phyloP scores from a whole-genome alignment of 495 filamentous ascomycete genomes.

The Tuber magnatum region DNA sequence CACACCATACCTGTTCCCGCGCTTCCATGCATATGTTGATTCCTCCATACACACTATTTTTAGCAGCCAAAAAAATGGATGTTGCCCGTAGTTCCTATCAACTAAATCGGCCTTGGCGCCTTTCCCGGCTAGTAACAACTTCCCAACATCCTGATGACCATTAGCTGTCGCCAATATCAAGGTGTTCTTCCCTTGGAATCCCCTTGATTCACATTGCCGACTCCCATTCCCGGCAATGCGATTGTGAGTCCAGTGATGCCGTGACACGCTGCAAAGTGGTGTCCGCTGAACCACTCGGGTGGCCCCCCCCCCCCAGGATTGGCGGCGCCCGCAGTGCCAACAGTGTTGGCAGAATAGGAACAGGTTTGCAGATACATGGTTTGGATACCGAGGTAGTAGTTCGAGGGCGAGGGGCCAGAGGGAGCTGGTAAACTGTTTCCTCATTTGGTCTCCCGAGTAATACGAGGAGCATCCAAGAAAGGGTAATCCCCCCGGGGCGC shows the following conservation, averaged over 20 bases:
- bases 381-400: not conserved
- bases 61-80: conserved; percentile 40
- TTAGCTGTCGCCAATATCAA: conserved; percentile 36
- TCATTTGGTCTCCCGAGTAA: not conserved
- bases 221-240: not conserved
- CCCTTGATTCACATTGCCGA: conserved; percentile 25
- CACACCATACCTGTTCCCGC: too few relatives aligned
- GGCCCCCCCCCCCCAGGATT: not conserved
- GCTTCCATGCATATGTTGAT: too few relatives aligned
- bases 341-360: not conserved
- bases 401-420: not conserved
- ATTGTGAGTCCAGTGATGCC: not conserved
- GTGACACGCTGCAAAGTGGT: not conserved
- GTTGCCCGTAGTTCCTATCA: conserved; percentile 25
- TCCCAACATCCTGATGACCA: conserved; percentile 37
- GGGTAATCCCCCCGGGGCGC: not conserved
- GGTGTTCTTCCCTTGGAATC: conserved; percentile 24
- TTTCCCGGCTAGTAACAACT: conserved; percentile 24
- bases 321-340: not conserved
- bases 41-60: too few relatives aligned
- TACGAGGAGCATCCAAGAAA: not conserved
- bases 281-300: not conserved
- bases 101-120: conserved; percentile 15
- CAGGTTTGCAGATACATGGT: not conserved
- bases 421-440: not conserved